Evolutionary conservation across 495 filamentous ascomycete species (phyloP).

Genomic region (Penicillium coffeae): DNA sequence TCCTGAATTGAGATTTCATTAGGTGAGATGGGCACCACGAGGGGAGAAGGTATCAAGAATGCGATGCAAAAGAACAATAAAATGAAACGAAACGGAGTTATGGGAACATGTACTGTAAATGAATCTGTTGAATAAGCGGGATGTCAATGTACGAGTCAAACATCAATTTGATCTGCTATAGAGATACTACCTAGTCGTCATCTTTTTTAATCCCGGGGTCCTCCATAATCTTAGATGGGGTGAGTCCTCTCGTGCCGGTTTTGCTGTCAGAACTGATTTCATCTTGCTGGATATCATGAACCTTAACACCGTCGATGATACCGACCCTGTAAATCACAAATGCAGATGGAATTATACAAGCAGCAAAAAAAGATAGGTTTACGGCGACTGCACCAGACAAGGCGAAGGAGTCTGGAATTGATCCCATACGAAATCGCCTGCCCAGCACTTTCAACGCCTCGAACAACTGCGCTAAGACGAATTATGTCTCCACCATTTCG

Average conservation of each 20-base stretch:
- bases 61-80: too few relatives aligned
- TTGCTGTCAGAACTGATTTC: background rate
- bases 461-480: slow-evolving; percentile 54
- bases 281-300: background rate
- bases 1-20: too few relatives aligned
- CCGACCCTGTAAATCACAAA: background rate
- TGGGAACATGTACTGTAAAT: too few relatives aligned
- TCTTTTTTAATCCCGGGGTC: background rate
- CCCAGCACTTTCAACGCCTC: slow-evolving; percentile 58
- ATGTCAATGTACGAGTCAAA: too few relatives aligned
- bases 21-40: too few relatives aligned
- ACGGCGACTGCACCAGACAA: background rate
- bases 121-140: too few relatives aligned
- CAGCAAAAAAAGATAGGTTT: background rate
- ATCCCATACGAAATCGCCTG: slow-evolving; percentile 59
- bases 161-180: too few relatives aligned
- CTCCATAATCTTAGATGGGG: background rate
- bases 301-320: background rate
- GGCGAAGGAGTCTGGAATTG: slow-evolving; percentile 21
- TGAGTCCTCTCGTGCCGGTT: background rate
- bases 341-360: background rate
- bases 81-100: too few relatives aligned
- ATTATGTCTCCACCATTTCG: slow-evolving; percentile 50
- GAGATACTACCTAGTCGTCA: background rate
- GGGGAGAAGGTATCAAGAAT: too few relatives aligned